phyloP scores from a whole-genome alignment of 768 basidiomycete genomes.

The Paxillus ammoniavirescens region DNA sequence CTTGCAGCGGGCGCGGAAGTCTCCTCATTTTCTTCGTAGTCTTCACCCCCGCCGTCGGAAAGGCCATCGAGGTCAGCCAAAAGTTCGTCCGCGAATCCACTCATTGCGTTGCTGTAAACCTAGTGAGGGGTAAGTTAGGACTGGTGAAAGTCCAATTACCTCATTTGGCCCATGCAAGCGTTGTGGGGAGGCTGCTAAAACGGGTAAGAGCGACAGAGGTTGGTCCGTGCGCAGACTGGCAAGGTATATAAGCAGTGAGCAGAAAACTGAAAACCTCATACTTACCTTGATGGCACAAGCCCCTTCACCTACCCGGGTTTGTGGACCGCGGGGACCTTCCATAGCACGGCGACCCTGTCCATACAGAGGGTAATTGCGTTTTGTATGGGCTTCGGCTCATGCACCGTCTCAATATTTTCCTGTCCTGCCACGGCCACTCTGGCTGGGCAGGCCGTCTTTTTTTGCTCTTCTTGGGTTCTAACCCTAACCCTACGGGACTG shows the following conservation, averaged over 20 bases:
- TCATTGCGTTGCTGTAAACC: conserved; percentile 43
- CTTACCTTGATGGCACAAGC: conserved; percentile 66
- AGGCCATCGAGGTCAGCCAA: conserved; percentile 89
- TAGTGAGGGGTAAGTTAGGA: neutral
- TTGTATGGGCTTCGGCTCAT: conserved; percentile 67
- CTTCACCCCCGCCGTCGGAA: conserved; percentile 60
- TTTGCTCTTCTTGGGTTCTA: conserved; percentile 13
- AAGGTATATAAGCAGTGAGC: conserved; percentile 9
- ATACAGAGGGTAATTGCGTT: conserved; percentile 40
- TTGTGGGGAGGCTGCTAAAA: neutral
- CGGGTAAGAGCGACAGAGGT: too few relatives aligned
- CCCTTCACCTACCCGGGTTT: conserved; percentile 54
- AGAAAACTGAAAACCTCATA: conserved; percentile 33
- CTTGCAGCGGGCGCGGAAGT: conserved; percentile 20
- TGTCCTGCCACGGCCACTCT: conserved; percentile 60
- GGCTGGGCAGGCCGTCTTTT: conserved; percentile 32
- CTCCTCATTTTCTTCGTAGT: conserved; percentile 43
- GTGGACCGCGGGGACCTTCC: conserved; percentile 52
- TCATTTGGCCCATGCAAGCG: conserved; percentile 3
- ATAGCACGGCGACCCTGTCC: conserved; percentile 60
- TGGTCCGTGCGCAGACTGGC: conserved; percentile 16
- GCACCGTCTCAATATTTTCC: conserved; percentile 83
- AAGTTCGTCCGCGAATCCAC: conserved; percentile 87
- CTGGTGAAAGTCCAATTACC: conserved; percentile 2
- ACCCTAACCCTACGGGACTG: conserved; percentile 29